Conservation (phyloP, 805 yeast genomes). For the Kregervanrija fluxuum region DNA sequence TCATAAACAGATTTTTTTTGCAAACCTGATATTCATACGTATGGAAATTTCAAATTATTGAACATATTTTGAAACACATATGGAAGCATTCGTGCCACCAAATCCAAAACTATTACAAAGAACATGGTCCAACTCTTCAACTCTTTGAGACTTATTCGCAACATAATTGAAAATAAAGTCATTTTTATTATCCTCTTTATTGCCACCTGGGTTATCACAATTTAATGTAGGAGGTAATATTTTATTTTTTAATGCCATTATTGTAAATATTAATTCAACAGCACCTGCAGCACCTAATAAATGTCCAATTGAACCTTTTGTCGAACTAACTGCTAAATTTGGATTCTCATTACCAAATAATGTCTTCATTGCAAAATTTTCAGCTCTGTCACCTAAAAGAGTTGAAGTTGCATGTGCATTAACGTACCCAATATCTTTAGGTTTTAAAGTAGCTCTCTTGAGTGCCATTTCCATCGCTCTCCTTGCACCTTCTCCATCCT, state of each 20-base stretch:
- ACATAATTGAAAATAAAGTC: constrained; percentile 53
- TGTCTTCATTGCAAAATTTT: constrained; percentile 61
- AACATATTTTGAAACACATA: constrained; percentile 40
- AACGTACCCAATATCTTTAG: constrained; percentile 57
- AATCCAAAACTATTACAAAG: constrained; percentile 91
- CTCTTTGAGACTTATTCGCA: constrained; percentile 35
- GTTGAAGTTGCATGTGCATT: constrained; percentile 99
- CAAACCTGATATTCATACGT: constrained; percentile 8
- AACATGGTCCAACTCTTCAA: constrained; percentile 43
- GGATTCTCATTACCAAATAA: constrained; percentile 37
- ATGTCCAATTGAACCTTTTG: constrained; percentile 92
- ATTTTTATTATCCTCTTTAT: constrained; percentile 32
- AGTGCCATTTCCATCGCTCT: constrained; percentile 79
- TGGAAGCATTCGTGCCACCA: constrained; percentile 89
- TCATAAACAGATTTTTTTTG: constrained; percentile 29
- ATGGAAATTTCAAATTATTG: neutral
- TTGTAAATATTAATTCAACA: constrained; percentile 78
- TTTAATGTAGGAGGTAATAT: constrained; percentile 78
- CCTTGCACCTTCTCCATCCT: constrained; percentile 76
- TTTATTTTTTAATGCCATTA: constrained; percentile 52
- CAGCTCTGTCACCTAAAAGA: constrained; percentile 81
- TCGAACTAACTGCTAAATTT: constrained; percentile 57
- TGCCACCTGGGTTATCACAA: constrained; percentile 45
- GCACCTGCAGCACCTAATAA: constrained; percentile 95
- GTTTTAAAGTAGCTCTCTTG: constrained; percentile 37